These are phyloP conservation scores for Cytospora piceicola DNA, from an alignment of 2,329 filamentous ascomycete species.

Conservation along the genomic window DNA sequence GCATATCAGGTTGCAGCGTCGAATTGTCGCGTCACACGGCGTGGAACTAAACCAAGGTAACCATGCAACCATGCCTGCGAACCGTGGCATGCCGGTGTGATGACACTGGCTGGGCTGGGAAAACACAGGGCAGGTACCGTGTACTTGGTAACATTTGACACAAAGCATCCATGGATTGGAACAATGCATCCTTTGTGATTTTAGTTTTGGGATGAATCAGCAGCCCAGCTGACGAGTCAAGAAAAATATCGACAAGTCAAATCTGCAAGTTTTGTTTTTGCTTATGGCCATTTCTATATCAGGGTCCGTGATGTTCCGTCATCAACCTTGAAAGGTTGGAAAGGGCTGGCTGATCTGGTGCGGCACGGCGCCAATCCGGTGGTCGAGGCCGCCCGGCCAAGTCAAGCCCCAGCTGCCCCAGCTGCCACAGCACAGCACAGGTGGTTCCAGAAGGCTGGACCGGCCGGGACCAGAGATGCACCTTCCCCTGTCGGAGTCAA, in stretches of 20 bases:
- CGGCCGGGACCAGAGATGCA: conserved; percentile 8
- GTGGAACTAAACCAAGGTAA: conserved; percentile 7
- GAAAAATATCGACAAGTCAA: neutral
- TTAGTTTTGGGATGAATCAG: too few species aligned
- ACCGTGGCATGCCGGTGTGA: conserved; percentile 15
- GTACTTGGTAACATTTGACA: too few species aligned
- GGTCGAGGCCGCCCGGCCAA: conserved; percentile 1
- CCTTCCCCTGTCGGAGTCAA: neutral
- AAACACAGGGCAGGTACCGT: neutral
- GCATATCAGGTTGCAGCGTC: conserved; percentile 14
- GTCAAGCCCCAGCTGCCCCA: too few species aligned
- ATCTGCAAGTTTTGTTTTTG: neutral
- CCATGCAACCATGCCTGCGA: neutral
- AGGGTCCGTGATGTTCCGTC: neutral
- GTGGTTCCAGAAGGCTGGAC: conserved; percentile 5
- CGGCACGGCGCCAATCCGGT: neutral
- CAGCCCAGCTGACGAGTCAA: too few species aligned
- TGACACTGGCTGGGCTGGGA: neutral
- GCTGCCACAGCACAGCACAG: too few species aligned
- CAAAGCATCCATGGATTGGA: too few species aligned
- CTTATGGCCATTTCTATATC: neutral
- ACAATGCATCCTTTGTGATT: too few species aligned
- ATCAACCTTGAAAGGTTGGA: neutral
- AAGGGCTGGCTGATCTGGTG: neutral
- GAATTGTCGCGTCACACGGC: conserved; percentile 19